Evolutionary conservation across 345 rosid species (phyloP).

Genomic region (Linum tenue): DNA sequence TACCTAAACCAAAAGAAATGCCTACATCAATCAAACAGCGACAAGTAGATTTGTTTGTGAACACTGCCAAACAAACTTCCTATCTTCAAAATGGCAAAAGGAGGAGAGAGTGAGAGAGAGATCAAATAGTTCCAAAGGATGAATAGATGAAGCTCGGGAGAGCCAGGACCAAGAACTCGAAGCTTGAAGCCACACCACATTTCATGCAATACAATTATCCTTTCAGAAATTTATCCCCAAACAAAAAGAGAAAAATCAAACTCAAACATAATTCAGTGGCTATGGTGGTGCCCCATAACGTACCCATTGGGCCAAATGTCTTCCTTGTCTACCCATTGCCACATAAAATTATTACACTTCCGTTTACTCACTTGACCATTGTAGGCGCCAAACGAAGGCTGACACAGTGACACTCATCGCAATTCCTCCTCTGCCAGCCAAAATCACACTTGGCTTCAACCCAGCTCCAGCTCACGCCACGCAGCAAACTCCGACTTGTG

Average conservation of each 20-base stretch:
- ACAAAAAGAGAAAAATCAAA: not conserved
- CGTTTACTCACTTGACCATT: not conserved
- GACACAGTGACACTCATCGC: not conserved
- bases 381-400: not conserved
- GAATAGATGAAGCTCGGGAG: too few species aligned
- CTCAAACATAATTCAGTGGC: slow-evolving; percentile 37
- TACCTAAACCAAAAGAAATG: too few species aligned
- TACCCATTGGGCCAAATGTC: slow-evolving; percentile 7
- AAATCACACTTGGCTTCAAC: not conserved
- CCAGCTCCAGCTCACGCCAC: not conserved
- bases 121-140: too few species aligned
- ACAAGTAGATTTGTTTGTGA: too few species aligned
- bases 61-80: too few species aligned
- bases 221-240: slow-evolving; percentile 1
- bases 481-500: not conserved
- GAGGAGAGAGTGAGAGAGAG: too few species aligned
- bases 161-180: not conserved
- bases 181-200: slow-evolving; percentile 47
- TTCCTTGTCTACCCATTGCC: not conserved
- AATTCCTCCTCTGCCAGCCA: not conserved
- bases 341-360: not conserved
- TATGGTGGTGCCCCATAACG: slow-evolving; percentile 23
- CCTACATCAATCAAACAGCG: too few species aligned
- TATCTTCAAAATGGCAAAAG: too few species aligned
- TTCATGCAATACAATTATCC: slow-evolving; percentile 32